Percentiles rank a stretch among this genome's conserved stretches.
These are phyloP conservation scores for Carnegiea gigantea DNA, from an alignment of 179 eudicot genomes.

Conservation along the genomic window DNA sequence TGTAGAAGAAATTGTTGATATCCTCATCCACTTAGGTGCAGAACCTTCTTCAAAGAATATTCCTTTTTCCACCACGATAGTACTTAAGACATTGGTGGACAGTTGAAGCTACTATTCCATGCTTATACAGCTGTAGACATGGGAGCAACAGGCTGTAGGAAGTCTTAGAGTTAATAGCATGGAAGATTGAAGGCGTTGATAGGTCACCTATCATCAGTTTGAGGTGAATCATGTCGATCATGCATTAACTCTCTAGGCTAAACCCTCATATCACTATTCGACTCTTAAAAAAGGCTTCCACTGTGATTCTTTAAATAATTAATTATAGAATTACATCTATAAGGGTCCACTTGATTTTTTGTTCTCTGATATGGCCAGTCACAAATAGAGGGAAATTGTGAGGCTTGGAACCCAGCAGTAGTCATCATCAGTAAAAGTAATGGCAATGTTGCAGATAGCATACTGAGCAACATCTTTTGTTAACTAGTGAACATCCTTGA, in stretches of 20 bases:
- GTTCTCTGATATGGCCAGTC: background rate
- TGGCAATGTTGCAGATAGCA: background rate
- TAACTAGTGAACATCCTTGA: background rate
- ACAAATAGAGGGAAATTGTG: constrained; percentile 6
- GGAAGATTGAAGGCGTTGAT: background rate
- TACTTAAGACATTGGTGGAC: background rate
- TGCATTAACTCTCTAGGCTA: background rate
- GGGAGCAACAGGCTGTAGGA: background rate
- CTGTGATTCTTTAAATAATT: background rate
- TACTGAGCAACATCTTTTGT: background rate
- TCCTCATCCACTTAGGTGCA: background rate
- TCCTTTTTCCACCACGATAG: background rate
- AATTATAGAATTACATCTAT: background rate
- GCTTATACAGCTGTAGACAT: background rate
- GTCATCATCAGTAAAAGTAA: constrained; percentile 2
- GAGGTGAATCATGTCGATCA: constrained; percentile 4
- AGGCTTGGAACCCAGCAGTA: constrained; percentile 13
- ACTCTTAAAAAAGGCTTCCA: background rate
- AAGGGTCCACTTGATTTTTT: background rate
- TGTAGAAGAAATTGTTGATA: background rate
- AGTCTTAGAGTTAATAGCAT: background rate
- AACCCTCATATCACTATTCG: constrained; percentile 1
- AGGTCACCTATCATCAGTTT: background rate
- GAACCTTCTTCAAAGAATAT: background rate
- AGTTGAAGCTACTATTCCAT: background rate